Evolutionary conservation across 495 filamentous ascomycete genomes (phyloP), one percentile per base, ranked within the genome.

Genomic region (Bryoglossum gracile): DNA sequence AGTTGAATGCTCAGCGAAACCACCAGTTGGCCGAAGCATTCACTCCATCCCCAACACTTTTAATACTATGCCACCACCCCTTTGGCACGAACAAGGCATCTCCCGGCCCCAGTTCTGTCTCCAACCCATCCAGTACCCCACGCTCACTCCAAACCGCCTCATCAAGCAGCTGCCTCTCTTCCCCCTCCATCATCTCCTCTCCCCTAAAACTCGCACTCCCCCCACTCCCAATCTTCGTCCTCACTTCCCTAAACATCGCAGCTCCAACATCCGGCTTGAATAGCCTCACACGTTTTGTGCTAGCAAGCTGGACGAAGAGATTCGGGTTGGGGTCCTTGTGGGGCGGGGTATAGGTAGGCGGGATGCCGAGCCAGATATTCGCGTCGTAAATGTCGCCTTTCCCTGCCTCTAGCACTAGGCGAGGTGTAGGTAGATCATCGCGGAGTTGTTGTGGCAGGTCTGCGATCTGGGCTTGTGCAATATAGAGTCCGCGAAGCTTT

Each of bases 31-130:
- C 49, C 8, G 18, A 26, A 14, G 33, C 49, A 40, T 22, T 52
- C 18, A 46, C 35, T 6, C 25, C 49, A 14, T 14, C 55, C 11
- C 82, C 85, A 43, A 79, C 57, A 17, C 90, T 87, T 58, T 78
- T 83, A 42, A 98, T 80, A 60, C 86, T 89, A 74, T 98, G 92
- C 92, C 92, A 98, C 89, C 89, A 98, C 10, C 87, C 88, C 50
- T 77, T 80, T 0, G 91, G 92, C 46, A 98, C 90, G 61, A 91
- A 96, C 35, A 97, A 49, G 0, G 72, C 80, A 70, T 96, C 89
- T 0, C 85, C 82, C 11, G 73, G 66, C 2, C 65, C 61, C 25
- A 95, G 56, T n/a, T 56, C 47, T 9, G 74, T 82, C 54, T 92
- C 81, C 52, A 66, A 72, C 3, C 72, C 74, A 24, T 57, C 51